Evolutionary conservation across 2,329 filamentous ascomycete species (phyloP).

Genomic region (Trematosphaeria pertusa): DNA sequence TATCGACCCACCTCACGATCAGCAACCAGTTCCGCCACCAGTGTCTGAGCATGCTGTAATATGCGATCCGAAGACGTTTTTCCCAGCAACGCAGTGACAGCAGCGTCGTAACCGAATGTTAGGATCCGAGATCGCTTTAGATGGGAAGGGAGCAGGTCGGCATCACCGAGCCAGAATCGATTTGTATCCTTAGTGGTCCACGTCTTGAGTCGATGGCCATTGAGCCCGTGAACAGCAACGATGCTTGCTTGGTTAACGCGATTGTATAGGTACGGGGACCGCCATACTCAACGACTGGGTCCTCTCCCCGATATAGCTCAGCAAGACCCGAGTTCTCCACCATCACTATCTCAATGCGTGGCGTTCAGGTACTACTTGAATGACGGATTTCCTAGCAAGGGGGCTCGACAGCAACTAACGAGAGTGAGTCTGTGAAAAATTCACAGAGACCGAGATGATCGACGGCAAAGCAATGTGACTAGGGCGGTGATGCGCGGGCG

Average conservation of each 20-base stretch:
- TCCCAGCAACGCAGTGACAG: constrained; percentile 20
- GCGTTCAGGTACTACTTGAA: not conserved
- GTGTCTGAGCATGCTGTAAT: constrained; percentile 46
- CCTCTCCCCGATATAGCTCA: constrained; percentile 17
- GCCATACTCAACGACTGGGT: constrained; percentile 18
- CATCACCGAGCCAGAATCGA: constrained; percentile 20
- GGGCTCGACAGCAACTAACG: not conserved
- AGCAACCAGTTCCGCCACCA: constrained; percentile 42
- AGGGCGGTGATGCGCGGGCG: not conserved
- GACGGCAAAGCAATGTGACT: too few relatives aligned
- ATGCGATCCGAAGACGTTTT: constrained; percentile 40
- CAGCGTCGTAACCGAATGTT: constrained; percentile 23
- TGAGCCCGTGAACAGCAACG: constrained; percentile 24
- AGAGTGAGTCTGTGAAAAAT: not conserved
- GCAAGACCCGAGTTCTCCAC: constrained; percentile 8
- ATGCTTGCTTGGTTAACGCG: constrained; percentile 11
- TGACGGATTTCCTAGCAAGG: not conserved
- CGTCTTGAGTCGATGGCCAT: constrained; percentile 23
- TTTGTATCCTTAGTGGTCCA: constrained; percentile 20
- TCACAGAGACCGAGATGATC: too few relatives aligned
- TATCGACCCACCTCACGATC: constrained; percentile 37
- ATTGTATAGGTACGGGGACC: not conserved
- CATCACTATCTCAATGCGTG: not conserved
- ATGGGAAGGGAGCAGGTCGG: constrained; percentile 17
- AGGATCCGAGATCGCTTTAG: constrained; percentile 20